These are phyloP conservation scores for Porphyra umbilicalis DNA, from an alignment of 31 red algal species.

Conservation along the genomic window DNA sequence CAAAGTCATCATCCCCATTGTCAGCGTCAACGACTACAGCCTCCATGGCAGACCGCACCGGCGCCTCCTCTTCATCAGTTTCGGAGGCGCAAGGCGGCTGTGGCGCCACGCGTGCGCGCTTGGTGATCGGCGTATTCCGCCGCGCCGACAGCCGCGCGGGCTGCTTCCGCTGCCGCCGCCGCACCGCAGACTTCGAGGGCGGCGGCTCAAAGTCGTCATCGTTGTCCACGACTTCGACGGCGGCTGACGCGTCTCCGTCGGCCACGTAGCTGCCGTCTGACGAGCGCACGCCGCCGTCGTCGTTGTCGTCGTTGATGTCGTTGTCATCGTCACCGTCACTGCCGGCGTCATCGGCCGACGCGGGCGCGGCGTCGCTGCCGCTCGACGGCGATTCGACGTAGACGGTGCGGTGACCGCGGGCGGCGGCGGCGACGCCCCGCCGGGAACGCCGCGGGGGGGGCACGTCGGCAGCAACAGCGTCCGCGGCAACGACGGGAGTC, in stretches of 20 bases:
- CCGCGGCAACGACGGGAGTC: not conserved
- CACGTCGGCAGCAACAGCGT: not conserved
- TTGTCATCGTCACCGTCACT: no score
- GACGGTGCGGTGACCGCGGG: not conserved
- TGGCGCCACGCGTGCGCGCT: no score
- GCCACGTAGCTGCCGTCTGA: no score
- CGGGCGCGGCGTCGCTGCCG: not conserved
- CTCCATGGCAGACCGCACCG: not conserved
- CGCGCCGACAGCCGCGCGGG: no score
- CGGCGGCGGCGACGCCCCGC: not conserved
- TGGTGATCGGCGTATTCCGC: no score
- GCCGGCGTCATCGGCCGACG: not conserved
- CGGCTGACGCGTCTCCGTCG: no score
- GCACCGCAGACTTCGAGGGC: no score
- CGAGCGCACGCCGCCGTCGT: not conserved
- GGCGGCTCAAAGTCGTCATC: no score
- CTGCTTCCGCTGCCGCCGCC: no score
- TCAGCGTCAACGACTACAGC: not conserved
- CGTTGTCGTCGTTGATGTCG: not conserved
- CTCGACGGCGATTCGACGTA: not conserved
- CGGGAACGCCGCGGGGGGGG: not conserved
- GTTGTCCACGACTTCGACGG: no score
- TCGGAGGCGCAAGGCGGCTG: no score
- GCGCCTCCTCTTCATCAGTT: not conserved
- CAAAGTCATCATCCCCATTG: not conserved